These are phyloP conservation scores for Phaeotremella skinneri DNA, from an alignment of 768 basidiomycete species.

Conservation along the genomic window DNA sequence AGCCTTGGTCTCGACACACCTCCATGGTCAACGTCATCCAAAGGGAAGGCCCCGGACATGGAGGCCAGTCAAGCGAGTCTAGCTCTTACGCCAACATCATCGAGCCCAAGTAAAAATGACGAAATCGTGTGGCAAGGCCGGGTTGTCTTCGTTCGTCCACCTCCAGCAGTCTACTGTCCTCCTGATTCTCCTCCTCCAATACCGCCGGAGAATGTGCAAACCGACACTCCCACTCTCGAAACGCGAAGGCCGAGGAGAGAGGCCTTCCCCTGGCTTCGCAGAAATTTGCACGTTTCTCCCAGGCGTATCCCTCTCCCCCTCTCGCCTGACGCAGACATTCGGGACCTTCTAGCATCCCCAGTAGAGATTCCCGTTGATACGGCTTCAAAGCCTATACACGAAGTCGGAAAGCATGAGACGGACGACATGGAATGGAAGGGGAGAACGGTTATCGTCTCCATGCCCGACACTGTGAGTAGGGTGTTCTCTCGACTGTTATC, in stretches of 20 bases:
- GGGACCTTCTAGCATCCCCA: conserved; percentile 3
- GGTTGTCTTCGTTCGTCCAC: conserved; percentile 14
- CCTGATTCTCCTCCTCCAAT: conserved; percentile 8
- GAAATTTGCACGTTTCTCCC: background rate
- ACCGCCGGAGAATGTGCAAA: background rate
- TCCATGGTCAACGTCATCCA: background rate
- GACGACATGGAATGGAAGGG: conserved; percentile 22
- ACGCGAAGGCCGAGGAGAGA: conserved; percentile 12
- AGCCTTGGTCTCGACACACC: background rate
- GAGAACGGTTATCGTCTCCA: conserved; percentile 12
- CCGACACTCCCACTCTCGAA: conserved; percentile 4
- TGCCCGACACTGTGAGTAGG: conserved; percentile 13
- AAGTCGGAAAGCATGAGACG: no score
- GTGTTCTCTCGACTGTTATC: background rate
- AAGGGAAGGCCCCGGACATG: conserved; percentile 1
- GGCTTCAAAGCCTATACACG: no score
- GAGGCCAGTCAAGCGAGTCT: background rate
- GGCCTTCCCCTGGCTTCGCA: conserved; percentile 8
- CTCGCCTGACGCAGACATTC: conserved; percentile 1
- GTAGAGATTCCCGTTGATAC: background rate
- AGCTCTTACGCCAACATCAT: background rate
- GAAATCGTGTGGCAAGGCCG: conserved; percentile 14
- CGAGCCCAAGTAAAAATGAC: background rate
- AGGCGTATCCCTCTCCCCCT: conserved; percentile 10
- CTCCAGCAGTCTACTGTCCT: conserved; percentile 12